Evolutionary conservation across 192 early-diverging fungal genomes (phyloP).

Genomic region (Chytriomyces confervae): DNA sequence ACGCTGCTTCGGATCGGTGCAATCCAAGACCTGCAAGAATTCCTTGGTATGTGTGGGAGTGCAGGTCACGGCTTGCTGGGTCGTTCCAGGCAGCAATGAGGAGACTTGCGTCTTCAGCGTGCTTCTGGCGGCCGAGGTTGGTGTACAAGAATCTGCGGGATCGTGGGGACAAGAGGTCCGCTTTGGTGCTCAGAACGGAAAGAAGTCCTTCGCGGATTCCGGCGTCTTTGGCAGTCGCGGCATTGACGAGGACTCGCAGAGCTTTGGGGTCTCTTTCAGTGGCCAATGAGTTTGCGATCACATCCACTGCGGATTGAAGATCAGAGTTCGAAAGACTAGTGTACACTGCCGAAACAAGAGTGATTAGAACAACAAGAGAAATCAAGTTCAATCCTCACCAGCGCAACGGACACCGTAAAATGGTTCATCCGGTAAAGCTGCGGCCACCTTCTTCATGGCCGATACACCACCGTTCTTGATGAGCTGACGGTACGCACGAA

Average conservation of each 20-base stretch:
- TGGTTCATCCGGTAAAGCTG: constrained; percentile 37
- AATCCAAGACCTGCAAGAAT: constrained; percentile 51
- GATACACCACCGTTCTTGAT: constrained; percentile 48
- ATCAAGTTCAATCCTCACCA: not conserved
- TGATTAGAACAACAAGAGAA: constrained; percentile 3
- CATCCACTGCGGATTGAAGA: constrained; percentile 38
- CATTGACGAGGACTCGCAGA: constrained; percentile 26
- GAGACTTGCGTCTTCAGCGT: constrained; percentile 49
- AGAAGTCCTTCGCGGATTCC: constrained; percentile 44
- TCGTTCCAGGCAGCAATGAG: constrained; percentile 48
- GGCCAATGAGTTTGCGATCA: constrained; percentile 45
- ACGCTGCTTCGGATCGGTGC: constrained; percentile 47
- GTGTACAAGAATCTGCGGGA: constrained; percentile 16
- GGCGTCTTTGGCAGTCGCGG: constrained; percentile 34
- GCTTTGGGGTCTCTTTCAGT: constrained; percentile 50
- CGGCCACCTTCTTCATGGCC: constrained; percentile 46
- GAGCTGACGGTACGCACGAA: constrained; percentile 50
- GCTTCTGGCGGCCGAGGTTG: constrained; percentile 50
- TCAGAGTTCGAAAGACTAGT: constrained; percentile 46
- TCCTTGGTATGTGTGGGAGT: constrained; percentile 31
- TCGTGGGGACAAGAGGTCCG: not conserved
- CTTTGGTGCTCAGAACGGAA: constrained; percentile 30
- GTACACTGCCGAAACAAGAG: constrained; percentile 30
- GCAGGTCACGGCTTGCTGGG: constrained; percentile 39
- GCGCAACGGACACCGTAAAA: constrained; percentile 46